Percentiles rank a stretch among this genome's conserved stretches.
These are phyloP conservation scores for Aureobasidium sp. DNA, from an alignment of 2,329 filamentous ascomycete genomes.

Conservation along the genomic window DNA sequence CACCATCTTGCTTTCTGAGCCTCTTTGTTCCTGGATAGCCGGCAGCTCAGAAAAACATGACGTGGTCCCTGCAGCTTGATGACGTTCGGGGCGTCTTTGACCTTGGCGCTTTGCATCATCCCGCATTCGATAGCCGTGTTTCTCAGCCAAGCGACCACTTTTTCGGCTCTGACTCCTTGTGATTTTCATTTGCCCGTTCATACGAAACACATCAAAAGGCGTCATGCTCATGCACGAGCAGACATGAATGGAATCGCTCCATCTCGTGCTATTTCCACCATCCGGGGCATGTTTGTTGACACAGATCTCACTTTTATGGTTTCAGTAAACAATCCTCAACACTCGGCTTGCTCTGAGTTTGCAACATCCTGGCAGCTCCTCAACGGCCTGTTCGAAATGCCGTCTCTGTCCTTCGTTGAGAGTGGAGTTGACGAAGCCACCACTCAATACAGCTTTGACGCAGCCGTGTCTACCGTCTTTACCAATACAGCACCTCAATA, in stretches of 20 bases:
- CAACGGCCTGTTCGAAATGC: background rate
- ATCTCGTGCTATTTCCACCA: background rate
- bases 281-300: background rate
- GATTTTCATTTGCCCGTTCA: background rate
- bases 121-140: constrained; percentile 13
- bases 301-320: background rate
- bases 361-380: background rate
- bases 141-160: constrained; percentile 1
- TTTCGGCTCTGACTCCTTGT: constrained; percentile 1
- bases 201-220: background rate
- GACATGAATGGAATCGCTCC: background rate
- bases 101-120: constrained; percentile 7
- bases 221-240: constrained; percentile 9
- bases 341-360: background rate
- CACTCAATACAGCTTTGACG: background rate
- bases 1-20: background rate
- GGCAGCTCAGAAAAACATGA: constrained; percentile 1
- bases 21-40: constrained; percentile 10
- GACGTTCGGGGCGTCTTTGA: background rate
- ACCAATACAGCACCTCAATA: background rate
- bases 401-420: background rate
- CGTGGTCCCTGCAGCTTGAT: constrained; percentile 2
- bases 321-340: background rate
- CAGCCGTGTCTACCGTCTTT: constrained; percentile 1
- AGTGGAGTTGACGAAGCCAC: constrained; percentile 8